Evolutionary conservation across 2,329 filamentous ascomycete genomes (phyloP).

Genomic region (Aquanectria penicillioides): DNA sequence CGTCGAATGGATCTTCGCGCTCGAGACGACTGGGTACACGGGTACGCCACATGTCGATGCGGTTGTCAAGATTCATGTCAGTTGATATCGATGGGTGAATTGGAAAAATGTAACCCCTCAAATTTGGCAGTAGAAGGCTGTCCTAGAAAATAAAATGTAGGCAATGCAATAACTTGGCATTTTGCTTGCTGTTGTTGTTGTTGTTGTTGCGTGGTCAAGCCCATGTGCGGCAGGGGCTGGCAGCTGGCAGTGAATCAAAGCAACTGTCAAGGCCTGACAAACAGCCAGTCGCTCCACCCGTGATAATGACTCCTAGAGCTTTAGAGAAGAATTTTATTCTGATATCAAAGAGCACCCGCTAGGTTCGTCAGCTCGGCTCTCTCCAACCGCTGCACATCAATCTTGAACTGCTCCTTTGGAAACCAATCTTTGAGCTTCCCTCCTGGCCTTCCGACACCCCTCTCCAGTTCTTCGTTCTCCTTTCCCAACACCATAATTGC

Average conservation of each 20-base stretch:
- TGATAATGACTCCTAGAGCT: too few relatives aligned
- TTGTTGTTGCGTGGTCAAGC: background rate
- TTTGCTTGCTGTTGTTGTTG: too few relatives aligned
- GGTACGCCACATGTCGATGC: conserved; percentile 47
- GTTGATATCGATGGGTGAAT: background rate
- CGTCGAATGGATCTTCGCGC: conserved; percentile 48
- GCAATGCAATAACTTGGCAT: too few relatives aligned
- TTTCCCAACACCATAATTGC: conserved; percentile 57
- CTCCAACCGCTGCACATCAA: too few relatives aligned
- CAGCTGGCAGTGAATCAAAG: background rate
- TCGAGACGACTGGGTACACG: conserved; percentile 49
- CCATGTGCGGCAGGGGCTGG: background rate
- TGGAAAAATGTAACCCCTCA: background rate
- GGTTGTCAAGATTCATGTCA: conserved; percentile 23
- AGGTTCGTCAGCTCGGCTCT: too few relatives aligned
- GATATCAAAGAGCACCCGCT: too few relatives aligned
- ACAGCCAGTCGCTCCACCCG: too few relatives aligned
- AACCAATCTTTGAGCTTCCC: conserved; percentile 54
- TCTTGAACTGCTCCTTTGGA: conserved; percentile 46
- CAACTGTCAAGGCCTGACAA: background rate
- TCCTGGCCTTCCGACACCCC: conserved; percentile 46
- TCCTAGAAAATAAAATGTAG: too few relatives aligned
- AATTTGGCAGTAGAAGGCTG: background rate
- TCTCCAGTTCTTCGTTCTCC: conserved; percentile 43
- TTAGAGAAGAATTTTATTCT: too few relatives aligned